Evolutionary conservation across 73 alveolate species (phyloP).

Genomic region (Diophrys sp.): DNA sequence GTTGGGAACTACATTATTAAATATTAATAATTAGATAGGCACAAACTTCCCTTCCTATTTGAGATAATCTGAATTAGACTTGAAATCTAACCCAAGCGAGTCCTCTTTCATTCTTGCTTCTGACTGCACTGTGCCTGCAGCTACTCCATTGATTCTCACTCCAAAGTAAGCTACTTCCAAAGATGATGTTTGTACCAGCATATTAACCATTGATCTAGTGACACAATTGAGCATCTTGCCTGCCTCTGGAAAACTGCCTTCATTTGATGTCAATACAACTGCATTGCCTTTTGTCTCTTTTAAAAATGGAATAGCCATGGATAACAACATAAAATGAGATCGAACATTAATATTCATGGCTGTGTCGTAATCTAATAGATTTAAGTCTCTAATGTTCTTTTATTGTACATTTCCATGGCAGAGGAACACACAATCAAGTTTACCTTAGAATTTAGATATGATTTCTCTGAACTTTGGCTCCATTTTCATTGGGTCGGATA

Average conservation of each 20-base stretch:
- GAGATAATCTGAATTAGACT: background rate
- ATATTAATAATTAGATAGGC: background rate
- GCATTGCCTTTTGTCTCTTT: slow-evolving; percentile 78
- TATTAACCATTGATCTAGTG: slow-evolving; percentile 71
- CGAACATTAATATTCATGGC: slow-evolving; percentile 79
- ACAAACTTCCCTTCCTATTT: background rate
- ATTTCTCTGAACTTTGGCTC: slow-evolving; percentile 39
- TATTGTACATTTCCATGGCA: slow-evolving; percentile 71
- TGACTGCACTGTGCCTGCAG: slow-evolving; percentile 67
- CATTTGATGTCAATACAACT: slow-evolving; percentile 72
- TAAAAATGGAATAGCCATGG: slow-evolving; percentile 79
- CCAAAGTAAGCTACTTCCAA: slow-evolving; percentile 75
- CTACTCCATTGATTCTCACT: slow-evolving; percentile 83
- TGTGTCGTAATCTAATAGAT: slow-evolving; percentile 68
- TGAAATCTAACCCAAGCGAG: slow-evolving; percentile 20
- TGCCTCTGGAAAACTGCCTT: slow-evolving; percentile 69
- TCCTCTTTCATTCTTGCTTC: slow-evolving; percentile 26
- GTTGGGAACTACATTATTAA: background rate
- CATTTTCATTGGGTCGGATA: slow-evolving; percentile 62
- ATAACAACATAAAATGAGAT: slow-evolving; percentile 70
- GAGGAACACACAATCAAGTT: slow-evolving; percentile 61
- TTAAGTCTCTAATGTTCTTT: slow-evolving; percentile 64
- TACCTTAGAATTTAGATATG: slow-evolving; percentile 59
- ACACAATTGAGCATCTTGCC: slow-evolving; percentile 64
- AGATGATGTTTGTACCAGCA: slow-evolving; percentile 71